Conservation (phyloP, 164 flowering plant genomes). For the Sextonia rubra region DNA sequence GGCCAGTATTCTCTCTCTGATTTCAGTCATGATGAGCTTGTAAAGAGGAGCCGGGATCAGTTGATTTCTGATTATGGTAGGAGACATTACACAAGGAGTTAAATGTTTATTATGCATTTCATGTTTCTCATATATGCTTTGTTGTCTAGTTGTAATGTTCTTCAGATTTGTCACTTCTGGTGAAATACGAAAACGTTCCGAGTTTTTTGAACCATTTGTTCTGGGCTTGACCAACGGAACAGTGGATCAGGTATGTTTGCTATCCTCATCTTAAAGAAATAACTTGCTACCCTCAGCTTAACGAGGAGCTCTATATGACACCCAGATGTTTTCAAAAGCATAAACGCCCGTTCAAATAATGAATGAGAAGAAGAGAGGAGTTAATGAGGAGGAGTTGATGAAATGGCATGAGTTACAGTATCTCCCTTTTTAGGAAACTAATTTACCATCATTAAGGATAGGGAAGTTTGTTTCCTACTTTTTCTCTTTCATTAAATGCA, state of each 20-base stretch:
- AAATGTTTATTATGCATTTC: conserved; percentile 2
- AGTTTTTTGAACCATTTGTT: conserved; percentile 91
- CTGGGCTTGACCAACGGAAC: conserved; percentile 74
- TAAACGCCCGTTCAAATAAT: no score
- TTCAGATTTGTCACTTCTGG: conserved; percentile 98
- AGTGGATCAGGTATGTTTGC: conserved; percentile 75
- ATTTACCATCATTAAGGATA: no score
- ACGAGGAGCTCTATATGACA: no score
- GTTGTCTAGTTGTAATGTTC: conserved; percentile 85
- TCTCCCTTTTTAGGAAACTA: no score
- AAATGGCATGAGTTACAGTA: no score
- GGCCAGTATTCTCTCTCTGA: not conserved
- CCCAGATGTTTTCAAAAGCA: no score
- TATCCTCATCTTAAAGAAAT: not conserved
- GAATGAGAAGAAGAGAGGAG: no score
- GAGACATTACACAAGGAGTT: conserved; percentile 17
- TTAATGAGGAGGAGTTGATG: no score
- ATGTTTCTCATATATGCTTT: conserved; percentile 25
- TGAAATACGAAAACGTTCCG: conserved; percentile 74
- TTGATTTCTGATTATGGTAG: conserved; percentile 86
- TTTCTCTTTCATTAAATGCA: no score
- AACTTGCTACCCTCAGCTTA: no score
- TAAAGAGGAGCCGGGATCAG: conserved; percentile 73
- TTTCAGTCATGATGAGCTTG: conserved; percentile 75
- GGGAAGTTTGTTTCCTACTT: no score